Percentiles rank a stretch among this genome's conserved stretches.
Evolutionary conservation across 2,329 filamentous ascomycete species (phyloP).

Genomic region (Colletotrichum tropicicola): DNA sequence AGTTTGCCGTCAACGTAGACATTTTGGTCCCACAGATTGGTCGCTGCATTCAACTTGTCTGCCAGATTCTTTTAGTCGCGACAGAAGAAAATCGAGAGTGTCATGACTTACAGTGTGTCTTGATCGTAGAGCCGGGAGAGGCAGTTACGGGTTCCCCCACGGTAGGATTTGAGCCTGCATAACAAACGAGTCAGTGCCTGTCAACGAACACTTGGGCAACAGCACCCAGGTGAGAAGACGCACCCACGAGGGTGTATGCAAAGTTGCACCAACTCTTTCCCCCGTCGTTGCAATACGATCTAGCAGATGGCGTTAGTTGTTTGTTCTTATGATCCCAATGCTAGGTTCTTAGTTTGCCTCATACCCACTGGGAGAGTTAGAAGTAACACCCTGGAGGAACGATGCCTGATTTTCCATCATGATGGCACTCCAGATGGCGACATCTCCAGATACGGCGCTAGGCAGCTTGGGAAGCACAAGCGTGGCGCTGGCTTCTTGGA

Average conservation of each 20-base stretch:
- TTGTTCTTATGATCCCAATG: no score
- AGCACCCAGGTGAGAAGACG: no score
- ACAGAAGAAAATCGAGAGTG: neutral
- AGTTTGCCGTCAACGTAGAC: constrained; percentile 3
- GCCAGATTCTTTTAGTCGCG: neutral
- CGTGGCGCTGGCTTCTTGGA: constrained; percentile 11
- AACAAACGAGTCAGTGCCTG: neutral
- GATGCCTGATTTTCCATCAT: constrained; percentile 13
- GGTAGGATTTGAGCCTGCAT: neutral
- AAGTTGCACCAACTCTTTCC: constrained; percentile 19
- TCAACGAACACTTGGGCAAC: neutral
- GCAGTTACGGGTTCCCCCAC: neutral
- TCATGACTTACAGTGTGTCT: neutral
- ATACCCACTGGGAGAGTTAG: constrained; percentile 14
- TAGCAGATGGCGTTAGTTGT: no score
- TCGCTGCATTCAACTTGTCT: constrained; percentile 4
- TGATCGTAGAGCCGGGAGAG: neutral
- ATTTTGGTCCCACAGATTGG: constrained; percentile 1
- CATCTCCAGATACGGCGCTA: neutral
- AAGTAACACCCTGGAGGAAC: constrained; percentile 15
- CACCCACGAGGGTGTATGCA: neutral
- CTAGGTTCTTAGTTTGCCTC: no score
- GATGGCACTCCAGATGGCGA: constrained; percentile 14
- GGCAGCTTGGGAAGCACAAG: constrained; percentile 4
- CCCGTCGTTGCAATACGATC: constrained; percentile 1